Evolutionary conservation across 1,284 basidiomycete genomes (phyloP).

Genomic region (Ustilago esculenta): DNA sequence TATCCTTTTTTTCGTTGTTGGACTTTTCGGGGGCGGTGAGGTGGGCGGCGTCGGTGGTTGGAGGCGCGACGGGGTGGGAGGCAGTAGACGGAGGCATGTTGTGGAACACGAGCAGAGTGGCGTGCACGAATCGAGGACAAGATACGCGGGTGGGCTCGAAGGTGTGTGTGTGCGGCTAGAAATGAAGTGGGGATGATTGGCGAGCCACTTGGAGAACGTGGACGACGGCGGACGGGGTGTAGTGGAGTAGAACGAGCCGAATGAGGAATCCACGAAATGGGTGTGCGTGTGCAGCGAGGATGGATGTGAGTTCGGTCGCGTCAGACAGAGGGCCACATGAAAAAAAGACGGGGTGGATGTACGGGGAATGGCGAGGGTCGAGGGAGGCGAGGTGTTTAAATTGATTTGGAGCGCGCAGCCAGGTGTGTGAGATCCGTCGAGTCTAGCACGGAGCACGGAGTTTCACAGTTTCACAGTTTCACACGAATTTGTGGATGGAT

Average conservation of each 20-base stretch:
- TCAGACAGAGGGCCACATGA: not conserved
- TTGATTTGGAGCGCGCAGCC: constrained; percentile 1
- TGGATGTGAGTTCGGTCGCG: constrained; percentile 18
- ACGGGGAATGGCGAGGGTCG: not conserved
- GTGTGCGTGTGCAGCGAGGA: constrained; percentile 4
- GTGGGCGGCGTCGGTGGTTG: not conserved
- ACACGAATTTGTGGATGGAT: too few relatives aligned
- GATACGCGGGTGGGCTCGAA: too few relatives aligned
- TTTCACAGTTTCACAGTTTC: too few relatives aligned
- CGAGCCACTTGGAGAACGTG: too few relatives aligned
- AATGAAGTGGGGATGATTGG: too few relatives aligned
- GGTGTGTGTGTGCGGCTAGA: too few relatives aligned
- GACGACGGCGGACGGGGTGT: too few relatives aligned
- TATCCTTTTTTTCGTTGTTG: constrained; percentile 13
- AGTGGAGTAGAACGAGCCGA: constrained; percentile 3
- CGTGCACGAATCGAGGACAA: too few relatives aligned
- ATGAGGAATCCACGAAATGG: not conserved
- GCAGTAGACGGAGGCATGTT: constrained; percentile 15
- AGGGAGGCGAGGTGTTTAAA: constrained; percentile 24
- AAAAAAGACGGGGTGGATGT: constrained; percentile 1
- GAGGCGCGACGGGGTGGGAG: constrained; percentile 14
- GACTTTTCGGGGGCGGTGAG: not conserved
- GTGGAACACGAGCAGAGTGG: too few relatives aligned
- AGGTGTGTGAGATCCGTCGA: constrained; percentile 24
- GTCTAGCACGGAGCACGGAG: constrained; percentile 47